These are phyloP conservation scores for Closterium sp. DNA, from an alignment of 139 green algal genomes.

Conservation along the genomic window DNA sequence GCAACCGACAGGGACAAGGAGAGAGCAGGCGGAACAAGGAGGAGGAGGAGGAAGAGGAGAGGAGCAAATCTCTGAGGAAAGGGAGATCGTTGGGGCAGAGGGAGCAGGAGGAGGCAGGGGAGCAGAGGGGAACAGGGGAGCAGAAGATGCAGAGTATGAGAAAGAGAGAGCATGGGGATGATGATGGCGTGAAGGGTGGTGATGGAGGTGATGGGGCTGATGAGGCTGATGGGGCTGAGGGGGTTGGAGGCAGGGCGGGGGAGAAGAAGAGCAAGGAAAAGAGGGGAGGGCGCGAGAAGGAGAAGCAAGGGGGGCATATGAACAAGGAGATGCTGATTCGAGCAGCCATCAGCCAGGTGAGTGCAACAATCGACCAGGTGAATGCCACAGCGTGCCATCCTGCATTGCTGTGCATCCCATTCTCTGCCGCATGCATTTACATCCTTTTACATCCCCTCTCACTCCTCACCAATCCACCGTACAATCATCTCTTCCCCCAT, in stretches of 20 bases:
- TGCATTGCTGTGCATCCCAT: not conserved
- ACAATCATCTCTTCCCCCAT: too few species aligned
- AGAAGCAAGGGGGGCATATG: not conserved
- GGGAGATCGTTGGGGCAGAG: not conserved
- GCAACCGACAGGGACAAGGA: not conserved
- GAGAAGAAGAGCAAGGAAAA: not conserved
- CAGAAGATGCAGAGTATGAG: not conserved
- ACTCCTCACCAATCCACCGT: not conserved
- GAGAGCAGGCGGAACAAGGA: not conserved
- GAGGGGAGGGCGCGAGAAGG: not conserved
- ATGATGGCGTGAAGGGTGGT: not conserved
- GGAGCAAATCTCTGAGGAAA: too few species aligned
- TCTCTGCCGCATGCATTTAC: not conserved
- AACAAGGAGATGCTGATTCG: not conserved
- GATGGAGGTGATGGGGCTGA: not conserved
- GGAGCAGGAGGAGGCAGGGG: not conserved
- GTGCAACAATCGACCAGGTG: not conserved
- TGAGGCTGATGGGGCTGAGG: not conserved
- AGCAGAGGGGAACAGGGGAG: not conserved
- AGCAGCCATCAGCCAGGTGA: not conserved
- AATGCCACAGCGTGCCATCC: not conserved
- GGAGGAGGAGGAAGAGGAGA: not conserved
- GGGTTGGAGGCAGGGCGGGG: not conserved
- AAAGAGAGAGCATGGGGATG: too few species aligned
- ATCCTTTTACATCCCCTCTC: not conserved